phyloP scores from a whole-genome alignment of 2,329 filamentous ascomycete genomes.

The Epichloe typhina region DNA sequence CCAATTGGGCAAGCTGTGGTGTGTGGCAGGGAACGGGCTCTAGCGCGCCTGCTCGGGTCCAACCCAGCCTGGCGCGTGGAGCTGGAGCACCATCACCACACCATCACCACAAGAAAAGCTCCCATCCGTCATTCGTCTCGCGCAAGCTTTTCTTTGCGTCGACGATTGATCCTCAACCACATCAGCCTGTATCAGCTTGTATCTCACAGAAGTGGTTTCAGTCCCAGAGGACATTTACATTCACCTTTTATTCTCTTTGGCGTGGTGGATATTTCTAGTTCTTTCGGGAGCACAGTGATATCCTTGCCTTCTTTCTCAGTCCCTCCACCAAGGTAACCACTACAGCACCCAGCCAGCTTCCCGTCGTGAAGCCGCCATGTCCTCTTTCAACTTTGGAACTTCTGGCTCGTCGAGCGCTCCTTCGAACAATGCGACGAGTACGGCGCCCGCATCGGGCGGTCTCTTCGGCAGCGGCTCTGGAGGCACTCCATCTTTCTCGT shows the following conservation, averaged over 20 bases:
- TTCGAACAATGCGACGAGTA: conserved; percentile 18
- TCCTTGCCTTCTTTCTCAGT: neutral
- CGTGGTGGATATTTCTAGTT: neutral
- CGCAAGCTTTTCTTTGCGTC: conserved; percentile 2
- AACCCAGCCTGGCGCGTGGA: conserved; percentile 4
- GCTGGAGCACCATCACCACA: conserved; percentile 1
- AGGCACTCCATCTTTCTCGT: conserved; percentile 24
- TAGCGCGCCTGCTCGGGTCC: neutral
- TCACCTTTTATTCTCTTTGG: neutral
- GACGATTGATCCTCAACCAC: conserved; percentile 1
- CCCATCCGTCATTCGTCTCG: neutral
- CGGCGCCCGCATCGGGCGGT: conserved; percentile 26
- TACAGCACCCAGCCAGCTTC: neutral
- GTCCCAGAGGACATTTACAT: neutral
- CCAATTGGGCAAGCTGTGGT: too few relatives aligned
- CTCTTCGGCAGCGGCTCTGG: conserved; percentile 26
- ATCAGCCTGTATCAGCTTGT: neutral
- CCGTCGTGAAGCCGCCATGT: conserved; percentile 17
- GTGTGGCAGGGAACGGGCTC: neutral
- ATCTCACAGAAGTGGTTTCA: neutral
- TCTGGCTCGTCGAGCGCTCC: conserved; percentile 20
- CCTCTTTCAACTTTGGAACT: conserved; percentile 27
- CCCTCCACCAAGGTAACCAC: neutral
- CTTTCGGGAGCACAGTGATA: neutral
- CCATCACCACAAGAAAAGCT: conserved; percentile 3